A percentile compares a stretch with the other conserved stretches of the same genome.
Conservation (phyloP, 805 yeast species). For the Kodamaea laetipori region DNA sequence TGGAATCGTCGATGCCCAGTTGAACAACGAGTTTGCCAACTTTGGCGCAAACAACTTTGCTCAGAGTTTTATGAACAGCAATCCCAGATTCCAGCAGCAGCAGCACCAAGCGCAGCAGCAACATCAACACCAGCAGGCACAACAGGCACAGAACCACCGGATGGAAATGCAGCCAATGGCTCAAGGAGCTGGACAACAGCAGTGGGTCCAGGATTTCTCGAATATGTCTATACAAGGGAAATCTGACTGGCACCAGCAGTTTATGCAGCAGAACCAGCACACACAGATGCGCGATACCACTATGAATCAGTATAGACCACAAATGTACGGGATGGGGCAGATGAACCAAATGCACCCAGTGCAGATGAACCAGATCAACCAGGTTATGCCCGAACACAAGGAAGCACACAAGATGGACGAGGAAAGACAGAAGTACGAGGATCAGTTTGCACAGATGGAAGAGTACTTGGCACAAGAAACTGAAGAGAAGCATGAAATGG, state of each 20-base stretch:
- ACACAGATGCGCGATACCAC: constrained; percentile 11
- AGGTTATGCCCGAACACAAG: constrained; percentile 26
- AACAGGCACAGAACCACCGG: constrained; percentile 8
- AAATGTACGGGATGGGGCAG: background rate
- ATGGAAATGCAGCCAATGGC: constrained; percentile 3
- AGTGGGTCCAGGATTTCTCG: constrained; percentile 36
- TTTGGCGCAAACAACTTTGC: constrained; percentile 29
- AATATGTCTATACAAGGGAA: constrained; percentile 22
- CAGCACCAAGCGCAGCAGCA: constrained; percentile 14
- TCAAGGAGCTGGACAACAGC: constrained; percentile 5
- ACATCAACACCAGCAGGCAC: constrained; percentile 9
- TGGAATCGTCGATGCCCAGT: constrained; percentile 30
- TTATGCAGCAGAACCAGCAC: constrained; percentile 21
- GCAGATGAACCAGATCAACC: constrained; percentile 7
- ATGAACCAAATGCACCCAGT: constrained; percentile 2
- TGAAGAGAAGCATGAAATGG: constrained; percentile 12
- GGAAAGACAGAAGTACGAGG: constrained; percentile 29
- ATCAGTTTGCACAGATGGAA: constrained; percentile 38
- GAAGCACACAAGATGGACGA: constrained; percentile 29
- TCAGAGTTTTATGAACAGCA: constrained; percentile 15
- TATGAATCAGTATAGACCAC: constrained; percentile 3
- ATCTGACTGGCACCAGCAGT: constrained; percentile 31
- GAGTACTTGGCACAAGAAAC: constrained; percentile 22
- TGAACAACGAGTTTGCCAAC: constrained; percentile 43
- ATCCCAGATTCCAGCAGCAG: constrained; percentile 12